Evolutionary conservation across 192 early-diverging fungal species (phyloP).

Genomic region (Lobosporangium transversale): DNA sequence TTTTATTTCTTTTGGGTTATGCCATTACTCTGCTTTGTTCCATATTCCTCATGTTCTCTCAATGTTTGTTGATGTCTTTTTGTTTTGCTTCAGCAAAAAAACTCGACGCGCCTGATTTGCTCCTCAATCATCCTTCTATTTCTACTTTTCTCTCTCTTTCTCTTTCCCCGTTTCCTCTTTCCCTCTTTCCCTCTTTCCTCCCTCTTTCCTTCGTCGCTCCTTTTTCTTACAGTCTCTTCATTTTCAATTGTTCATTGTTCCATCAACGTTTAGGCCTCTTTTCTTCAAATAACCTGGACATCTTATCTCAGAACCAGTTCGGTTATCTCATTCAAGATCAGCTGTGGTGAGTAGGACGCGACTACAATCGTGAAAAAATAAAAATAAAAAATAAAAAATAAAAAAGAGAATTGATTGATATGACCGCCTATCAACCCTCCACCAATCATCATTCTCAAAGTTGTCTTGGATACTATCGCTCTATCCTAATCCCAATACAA

Average conservation of each 20-base stretch:
- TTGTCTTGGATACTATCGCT: neutral
- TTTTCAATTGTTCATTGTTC: neutral
- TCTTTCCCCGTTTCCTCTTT: neutral
- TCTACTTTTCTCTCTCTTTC: neutral
- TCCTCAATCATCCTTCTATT: neutral
- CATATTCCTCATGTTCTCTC: neutral
- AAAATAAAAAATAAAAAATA: no score
- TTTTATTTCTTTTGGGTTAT: neutral
- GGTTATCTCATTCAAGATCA: no score
- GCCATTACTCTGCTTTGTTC: neutral
- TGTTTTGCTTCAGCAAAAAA: no score
- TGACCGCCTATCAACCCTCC: no score
- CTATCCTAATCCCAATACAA: neutral
- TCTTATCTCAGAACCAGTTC: no score
- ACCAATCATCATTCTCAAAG: neutral
- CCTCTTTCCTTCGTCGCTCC: neutral
- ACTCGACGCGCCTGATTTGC: no score
- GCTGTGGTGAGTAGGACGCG: no score
- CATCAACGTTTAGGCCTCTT: no score
- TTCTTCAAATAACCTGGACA: no score
- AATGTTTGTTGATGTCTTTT: constrained; percentile 2
- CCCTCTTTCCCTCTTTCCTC: neutral
- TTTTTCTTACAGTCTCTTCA: neutral
- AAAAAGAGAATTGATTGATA: no score
- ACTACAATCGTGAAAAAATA: no score